phyloP scores from a whole-genome alignment of 805 yeast genomes.

The Wickerhamiella hasegawae region DNA sequence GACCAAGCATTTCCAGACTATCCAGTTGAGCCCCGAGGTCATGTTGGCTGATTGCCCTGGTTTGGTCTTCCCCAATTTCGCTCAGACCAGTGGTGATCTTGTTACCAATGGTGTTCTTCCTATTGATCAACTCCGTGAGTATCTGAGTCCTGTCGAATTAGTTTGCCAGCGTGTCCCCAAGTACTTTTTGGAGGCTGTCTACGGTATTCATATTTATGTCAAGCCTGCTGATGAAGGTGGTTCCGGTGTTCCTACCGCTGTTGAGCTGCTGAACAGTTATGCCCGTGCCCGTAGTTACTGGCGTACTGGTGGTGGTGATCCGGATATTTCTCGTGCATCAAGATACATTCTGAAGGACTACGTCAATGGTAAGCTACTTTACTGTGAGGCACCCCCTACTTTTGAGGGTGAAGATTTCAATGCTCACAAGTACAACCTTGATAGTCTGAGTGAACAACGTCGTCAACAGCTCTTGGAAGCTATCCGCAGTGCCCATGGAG shows the following conservation, averaged over 20 bases:
- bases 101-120: constrained; percentile 99
- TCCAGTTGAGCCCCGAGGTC: constrained; percentile 64
- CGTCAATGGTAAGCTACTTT: constrained; percentile 78
- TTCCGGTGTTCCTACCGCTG: constrained; percentile 69
- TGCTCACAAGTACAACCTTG: constrained; percentile 50
- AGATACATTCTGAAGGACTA: constrained; percentile 86
- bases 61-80: constrained; percentile 94
- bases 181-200: constrained; percentile 72
- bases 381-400: constrained; percentile 77
- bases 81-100: constrained; percentile 87
- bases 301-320: constrained; percentile 86
- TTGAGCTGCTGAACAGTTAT: constrained; percentile 77
- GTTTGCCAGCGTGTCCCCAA: constrained; percentile 84
- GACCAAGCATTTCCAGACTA: constrained; percentile 97
- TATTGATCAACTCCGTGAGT: constrained; percentile 89
- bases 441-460: constrained; percentile 55
- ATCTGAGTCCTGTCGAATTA: constrained; percentile 71
- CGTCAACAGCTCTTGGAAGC: constrained; percentile 49
- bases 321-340: constrained; percentile 91
- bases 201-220: constrained; percentile 78
- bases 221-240: constrained; percentile 77
- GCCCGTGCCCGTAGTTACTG: constrained; percentile 94
- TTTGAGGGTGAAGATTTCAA: constrained; percentile 59
- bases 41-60: constrained; percentile 98
- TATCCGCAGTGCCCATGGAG: constrained; percentile 26